phyloP scores from a whole-genome alignment of 805 yeast genomes.

The Cyberlindnera euphorbiiphila region DNA sequence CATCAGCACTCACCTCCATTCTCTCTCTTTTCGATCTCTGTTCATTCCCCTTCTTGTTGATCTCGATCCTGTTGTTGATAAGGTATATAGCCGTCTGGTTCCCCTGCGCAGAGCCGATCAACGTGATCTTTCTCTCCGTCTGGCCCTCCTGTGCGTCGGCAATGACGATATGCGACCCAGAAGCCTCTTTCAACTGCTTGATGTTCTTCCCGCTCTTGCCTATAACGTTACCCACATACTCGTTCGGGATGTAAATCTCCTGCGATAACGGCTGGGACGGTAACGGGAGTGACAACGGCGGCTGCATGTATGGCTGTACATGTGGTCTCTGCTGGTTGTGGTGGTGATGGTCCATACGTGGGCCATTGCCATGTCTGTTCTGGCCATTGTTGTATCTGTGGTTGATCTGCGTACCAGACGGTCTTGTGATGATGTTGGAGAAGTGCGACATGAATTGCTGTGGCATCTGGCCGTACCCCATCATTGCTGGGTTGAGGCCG shows the following conservation, averaged over 20 bases:
- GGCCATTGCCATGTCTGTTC: background rate
- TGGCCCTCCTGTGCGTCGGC: slow-evolving; percentile 53
- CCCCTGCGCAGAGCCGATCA: slow-evolving; percentile 63
- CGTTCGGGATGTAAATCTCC: slow-evolving; percentile 71
- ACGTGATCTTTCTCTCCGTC: slow-evolving; percentile 58
- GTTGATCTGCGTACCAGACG: background rate
- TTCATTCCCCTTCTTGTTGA: slow-evolving; percentile 52
- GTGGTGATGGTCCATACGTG: too few species aligned
- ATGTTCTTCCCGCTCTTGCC: slow-evolving; percentile 85
- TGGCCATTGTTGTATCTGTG: slow-evolving; percentile 2
- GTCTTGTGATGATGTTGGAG: slow-evolving; percentile 2
- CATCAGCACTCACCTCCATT: background rate
- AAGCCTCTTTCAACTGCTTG: slow-evolving; percentile 66
- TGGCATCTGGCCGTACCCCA: slow-evolving; percentile 6
- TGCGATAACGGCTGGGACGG: slow-evolving; percentile 45
- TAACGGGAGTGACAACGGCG: slow-evolving; percentile 5
- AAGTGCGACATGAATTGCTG: slow-evolving; percentile 7
- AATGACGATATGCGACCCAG: slow-evolving; percentile 74
- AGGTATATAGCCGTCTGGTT: slow-evolving; percentile 70
- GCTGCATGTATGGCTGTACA: background rate
- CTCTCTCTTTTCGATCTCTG: slow-evolving; percentile 9
- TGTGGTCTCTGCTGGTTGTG: slow-evolving; percentile 1
- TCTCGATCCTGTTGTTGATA: slow-evolving; percentile 64
- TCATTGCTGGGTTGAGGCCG: slow-evolving; percentile 4
- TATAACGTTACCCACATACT: slow-evolving; percentile 77